A percentile compares a stretch with the other conserved stretches of the same genome.
phyloP scores from a whole-genome alignment of 805 yeast species.

The Ogataea sp. region DNA sequence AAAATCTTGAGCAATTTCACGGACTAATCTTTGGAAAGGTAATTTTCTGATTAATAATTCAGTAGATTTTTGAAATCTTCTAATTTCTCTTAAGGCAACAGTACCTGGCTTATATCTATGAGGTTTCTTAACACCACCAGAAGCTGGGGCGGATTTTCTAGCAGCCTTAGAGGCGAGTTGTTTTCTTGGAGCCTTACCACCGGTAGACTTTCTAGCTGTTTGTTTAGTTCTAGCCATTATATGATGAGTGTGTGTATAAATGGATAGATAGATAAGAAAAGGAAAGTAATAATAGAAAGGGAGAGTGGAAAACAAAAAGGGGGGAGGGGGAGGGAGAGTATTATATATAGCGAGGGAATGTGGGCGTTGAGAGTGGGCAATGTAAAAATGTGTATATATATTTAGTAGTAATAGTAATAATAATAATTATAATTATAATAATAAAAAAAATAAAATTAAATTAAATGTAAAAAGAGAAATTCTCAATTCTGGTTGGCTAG shows the following conservation, averaged over 20 bases:
- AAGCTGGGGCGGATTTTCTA: slow-evolving; percentile 85
- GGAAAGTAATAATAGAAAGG: not conserved
- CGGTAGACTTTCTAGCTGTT: slow-evolving; percentile 91
- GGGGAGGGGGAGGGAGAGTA: not conserved
- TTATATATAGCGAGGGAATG: too few relatives aligned
- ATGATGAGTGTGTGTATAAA: slow-evolving; percentile 2
- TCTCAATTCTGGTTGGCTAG: too few relatives aligned
- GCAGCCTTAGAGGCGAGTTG: slow-evolving; percentile 90
- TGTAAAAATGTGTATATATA: too few relatives aligned
- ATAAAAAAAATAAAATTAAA: too few relatives aligned
- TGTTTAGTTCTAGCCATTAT: slow-evolving; percentile 89
- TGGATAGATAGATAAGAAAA: not conserved
- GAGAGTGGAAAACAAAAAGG: not conserved
- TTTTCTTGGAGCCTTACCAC: slow-evolving; percentile 96
- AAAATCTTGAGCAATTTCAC: slow-evolving; percentile 94
- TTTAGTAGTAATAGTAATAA: too few relatives aligned
- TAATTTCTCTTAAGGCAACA: slow-evolving; percentile 92
- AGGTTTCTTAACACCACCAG: slow-evolving; percentile 91
- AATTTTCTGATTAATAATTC: slow-evolving; percentile 91
- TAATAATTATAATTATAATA: too few relatives aligned
- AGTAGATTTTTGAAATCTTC: slow-evolving; percentile 96
- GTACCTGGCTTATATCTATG: slow-evolving; percentile 98
- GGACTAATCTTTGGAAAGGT: slow-evolving; percentile 94
- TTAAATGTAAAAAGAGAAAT: too few relatives aligned
- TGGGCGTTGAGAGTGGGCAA: too few relatives aligned